A percentile compares a stretch with the other conserved stretches of the same genome.
phyloP scores from a whole-genome alignment of 2,329 filamentous ascomycete genomes.

The Colletotrichum siamense region DNA sequence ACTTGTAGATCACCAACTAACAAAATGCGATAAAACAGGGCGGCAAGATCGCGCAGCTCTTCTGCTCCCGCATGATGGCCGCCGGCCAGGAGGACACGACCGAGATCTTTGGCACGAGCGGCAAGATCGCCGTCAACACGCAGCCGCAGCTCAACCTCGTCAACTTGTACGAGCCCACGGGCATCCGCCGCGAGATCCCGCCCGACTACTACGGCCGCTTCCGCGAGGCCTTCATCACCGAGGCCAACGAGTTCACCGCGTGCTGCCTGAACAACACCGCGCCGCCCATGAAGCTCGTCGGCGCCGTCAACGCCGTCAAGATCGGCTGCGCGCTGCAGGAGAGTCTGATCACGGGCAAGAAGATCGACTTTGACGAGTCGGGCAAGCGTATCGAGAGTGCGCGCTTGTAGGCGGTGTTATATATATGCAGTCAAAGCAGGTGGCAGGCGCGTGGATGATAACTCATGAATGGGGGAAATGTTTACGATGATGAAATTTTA shows the following conservation, averaged over 20 bases:
- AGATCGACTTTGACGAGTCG: constrained; percentile 63
- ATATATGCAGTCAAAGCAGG: neutral
- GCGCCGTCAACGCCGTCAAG: constrained; percentile 63
- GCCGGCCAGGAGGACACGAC: constrained; percentile 71
- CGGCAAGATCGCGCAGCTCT: constrained; percentile 69
- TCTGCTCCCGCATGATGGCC: constrained; percentile 70
- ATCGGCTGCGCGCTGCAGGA: constrained; percentile 68
- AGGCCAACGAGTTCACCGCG: constrained; percentile 68
- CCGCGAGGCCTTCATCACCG: constrained; percentile 64
- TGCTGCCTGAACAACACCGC: constrained; percentile 60
- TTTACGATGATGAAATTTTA: neutral
- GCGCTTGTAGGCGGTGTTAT: constrained; percentile 31
- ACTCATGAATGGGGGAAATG: neutral
- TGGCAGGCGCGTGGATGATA: neutral
- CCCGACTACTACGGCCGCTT: constrained; percentile 68
- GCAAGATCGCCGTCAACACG: constrained; percentile 66
- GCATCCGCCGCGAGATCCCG: constrained; percentile 64
- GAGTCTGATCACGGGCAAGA: constrained; percentile 57
- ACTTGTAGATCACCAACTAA: neutral
- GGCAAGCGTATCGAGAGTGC: constrained; percentile 48
- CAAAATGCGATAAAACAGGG: constrained; percentile 36
- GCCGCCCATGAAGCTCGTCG: constrained; percentile 60
- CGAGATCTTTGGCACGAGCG: constrained; percentile 70
- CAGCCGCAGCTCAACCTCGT: constrained; percentile 62
- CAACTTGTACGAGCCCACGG: constrained; percentile 56